These are phyloP conservation scores for Tuctoria greenei DNA, from an alignment of 176 grass and related monocot genomes.

Conservation along the genomic window DNA sequence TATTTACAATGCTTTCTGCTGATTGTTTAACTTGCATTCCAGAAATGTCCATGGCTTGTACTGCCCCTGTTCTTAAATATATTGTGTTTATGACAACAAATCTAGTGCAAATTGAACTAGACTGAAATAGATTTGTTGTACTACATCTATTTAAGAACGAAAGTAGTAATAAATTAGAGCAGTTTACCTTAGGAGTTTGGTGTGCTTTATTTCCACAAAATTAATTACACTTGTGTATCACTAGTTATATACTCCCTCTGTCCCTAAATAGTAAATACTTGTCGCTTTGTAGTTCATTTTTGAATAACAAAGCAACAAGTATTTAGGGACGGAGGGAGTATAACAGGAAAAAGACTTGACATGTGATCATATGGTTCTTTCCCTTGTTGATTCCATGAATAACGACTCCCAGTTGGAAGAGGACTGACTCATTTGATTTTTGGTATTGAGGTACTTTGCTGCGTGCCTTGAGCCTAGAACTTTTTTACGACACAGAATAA, in stretches of 20 bases:
- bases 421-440: no score
- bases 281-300: no score
- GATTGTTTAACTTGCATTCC: slow-evolving; percentile 20
- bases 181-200: not conserved
- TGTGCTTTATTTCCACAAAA: not conserved
- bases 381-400: no score
- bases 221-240: not conserved
- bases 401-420: no score
- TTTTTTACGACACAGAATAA: not conserved
- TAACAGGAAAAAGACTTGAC: not conserved
- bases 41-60: not conserved
- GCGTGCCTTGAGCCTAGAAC: not conserved
- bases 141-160: not conserved
- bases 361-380: not conserved
- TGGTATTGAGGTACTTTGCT: not conserved
- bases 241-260: not conserved
- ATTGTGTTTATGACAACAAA: no score
- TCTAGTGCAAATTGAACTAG: no score
- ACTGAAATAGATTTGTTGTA: not conserved
- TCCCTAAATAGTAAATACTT: no score
- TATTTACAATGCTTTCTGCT: slow-evolving; percentile 16
- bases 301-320: no score
- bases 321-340: no score
- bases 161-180: no score
- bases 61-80: not conserved